Evolutionary conservation across 2,329 filamentous ascomycete genomes (phyloP).

Genomic region (Sarocladium brachiariae): DNA sequence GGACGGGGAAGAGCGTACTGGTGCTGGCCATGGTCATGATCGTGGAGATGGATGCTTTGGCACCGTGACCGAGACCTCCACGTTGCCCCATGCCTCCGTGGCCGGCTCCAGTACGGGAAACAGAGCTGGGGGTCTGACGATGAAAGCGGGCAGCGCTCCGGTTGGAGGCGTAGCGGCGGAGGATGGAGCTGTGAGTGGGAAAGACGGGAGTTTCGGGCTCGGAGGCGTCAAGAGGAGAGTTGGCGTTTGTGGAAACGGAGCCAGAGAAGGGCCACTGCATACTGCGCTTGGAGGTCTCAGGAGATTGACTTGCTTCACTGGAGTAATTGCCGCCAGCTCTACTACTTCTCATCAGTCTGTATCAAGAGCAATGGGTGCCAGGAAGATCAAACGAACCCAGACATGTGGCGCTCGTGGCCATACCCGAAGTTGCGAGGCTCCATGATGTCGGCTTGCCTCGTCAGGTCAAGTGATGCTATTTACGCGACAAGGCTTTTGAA

Average conservation of each 20-base stretch:
- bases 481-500: too few relatives aligned
- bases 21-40: slow-evolving; percentile 4
- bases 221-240: not conserved
- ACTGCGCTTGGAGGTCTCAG: slow-evolving; percentile 3
- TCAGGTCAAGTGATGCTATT: too few relatives aligned
- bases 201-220: not conserved
- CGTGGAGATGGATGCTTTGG: slow-evolving; percentile 2
- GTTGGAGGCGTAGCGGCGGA: slow-evolving; percentile 7
- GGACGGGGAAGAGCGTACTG: slow-evolving; percentile 22
- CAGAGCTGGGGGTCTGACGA: not conserved
- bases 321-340: not conserved
- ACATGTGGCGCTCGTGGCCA: too few relatives aligned
- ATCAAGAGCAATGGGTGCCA: not conserved
- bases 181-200: not conserved
- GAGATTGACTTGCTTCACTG: not conserved
- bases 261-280: slow-evolving; percentile 5
- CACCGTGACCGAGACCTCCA: not conserved
- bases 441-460: not conserved
- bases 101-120: not conserved
- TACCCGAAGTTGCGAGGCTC: too few relatives aligned
- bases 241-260: slow-evolving; percentile 3
- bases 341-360: too few relatives aligned
- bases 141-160: not conserved
- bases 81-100: not conserved
- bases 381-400: too few relatives aligned